phyloP scores from a whole-genome alignment of 305 asterid genomes.

The Striga hermonthica region DNA sequence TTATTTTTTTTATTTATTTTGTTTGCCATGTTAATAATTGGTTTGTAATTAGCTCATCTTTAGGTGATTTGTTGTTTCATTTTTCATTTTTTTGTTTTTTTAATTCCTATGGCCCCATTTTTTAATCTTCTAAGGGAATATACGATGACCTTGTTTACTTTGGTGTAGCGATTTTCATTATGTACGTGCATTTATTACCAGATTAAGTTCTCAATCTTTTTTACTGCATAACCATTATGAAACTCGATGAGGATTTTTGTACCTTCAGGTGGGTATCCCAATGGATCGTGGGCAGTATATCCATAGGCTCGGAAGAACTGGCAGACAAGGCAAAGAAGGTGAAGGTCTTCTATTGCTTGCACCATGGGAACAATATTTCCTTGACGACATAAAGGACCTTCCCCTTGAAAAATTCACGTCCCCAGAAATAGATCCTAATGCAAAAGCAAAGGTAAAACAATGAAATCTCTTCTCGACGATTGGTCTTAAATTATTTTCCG shows the following conservation, averaged over 20 bases:
- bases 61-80: too few species aligned
- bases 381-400: slow-evolving; percentile 74
- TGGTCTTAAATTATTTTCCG: neutral
- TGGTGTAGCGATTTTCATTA: neutral
- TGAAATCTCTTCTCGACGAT: slow-evolving; percentile 17
- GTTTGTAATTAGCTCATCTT: too few species aligned
- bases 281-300: slow-evolving; percentile 78
- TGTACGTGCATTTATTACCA: neutral
- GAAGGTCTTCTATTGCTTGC: slow-evolving; percentile 76
- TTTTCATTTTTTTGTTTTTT: too few species aligned
- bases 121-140: neutral
- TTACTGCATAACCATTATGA: neutral
- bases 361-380: slow-evolving; percentile 84
- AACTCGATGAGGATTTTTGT: slow-evolving; percentile 1
- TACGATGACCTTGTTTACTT: neutral
- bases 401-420: slow-evolving; percentile 52
- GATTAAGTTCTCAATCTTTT: slow-evolving; percentile 2
- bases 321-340: slow-evolving; percentile 82
- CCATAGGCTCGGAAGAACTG: slow-evolving; percentile 89
- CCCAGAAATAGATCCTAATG: slow-evolving; percentile 46
- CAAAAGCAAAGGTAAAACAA: slow-evolving; percentile 47
- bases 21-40: too few species aligned
- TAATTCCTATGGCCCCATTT: too few species aligned
- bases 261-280: slow-evolving; percentile 78
- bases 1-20: too few species aligned